Evolutionary conservation across 805 yeast species (phyloP), one percentile per base, ranked within the genome.

Genomic region (Yarrowia alimentaria): DNA sequence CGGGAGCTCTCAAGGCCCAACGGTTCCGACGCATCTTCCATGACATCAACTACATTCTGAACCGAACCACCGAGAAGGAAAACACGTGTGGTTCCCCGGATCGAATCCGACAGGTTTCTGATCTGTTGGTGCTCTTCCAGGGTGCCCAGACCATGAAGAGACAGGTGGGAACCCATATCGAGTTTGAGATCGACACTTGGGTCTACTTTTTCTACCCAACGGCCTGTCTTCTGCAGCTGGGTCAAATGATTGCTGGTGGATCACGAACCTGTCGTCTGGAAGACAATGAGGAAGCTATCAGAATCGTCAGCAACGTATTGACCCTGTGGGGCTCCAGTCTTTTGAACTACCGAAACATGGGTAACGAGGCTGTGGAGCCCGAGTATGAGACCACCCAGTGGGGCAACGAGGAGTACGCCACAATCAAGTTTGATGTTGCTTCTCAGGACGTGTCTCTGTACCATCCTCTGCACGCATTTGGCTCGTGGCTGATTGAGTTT

Each of bases 181-280:
- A 90, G 62, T 93, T 85, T 63, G 99, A 91, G 62, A 81, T 81
- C 35, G 86, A 85, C 24, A 91, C 86, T 47, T 93, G 90, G 72
- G 76, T 83, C 1, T 76, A 80, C 2, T 83, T 75, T 59, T 83
- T 83, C 63, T 83, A 83, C 55, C 79, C 83, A 1, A 65, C 81
- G 53, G 81, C 85, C 50, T 85, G 81, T 3, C 73, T 86, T 0
- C 74, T 83, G 8, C 83, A 83, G 52, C 62, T 70, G 1, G 67
- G 68, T 4, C 56, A 63, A 7, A 56, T 59, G 17, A 61, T 68
- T 4, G 72, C 73, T 0, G 40, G 55, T 8, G 70, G 70, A 5
- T 57, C 64, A 20, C 29, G 52, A 20, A 58, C 56, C 11, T 60
- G 62, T 21, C 13, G 57, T 8, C 37, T 43, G 10, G 50, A 37